Base-by-base conservation (phyloP, 352 stramenopile species). In the Pythium insidiosum region DNA sequence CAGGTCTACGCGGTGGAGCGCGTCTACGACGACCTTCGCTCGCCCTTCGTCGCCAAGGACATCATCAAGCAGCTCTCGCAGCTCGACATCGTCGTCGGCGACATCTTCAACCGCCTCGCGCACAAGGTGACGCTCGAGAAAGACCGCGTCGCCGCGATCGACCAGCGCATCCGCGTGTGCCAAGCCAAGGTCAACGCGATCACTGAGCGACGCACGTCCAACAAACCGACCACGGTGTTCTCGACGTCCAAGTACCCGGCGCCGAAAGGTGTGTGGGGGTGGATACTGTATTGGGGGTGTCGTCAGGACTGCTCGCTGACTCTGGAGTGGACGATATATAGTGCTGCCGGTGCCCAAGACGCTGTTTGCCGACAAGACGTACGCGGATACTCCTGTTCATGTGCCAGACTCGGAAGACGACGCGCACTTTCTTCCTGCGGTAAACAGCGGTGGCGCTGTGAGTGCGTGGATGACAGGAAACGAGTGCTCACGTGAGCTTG, bases 201-300 rank as follows among this genome's bases (percentile, higher is more conserved):
- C 50, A 84, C 76, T 44, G 76, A 79, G 34, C 78, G 81, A 19
- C 73, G 78, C 43, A 75, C 73, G 9, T 87, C 69, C 40, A 93
- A 87, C 61, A 93, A 91, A 42, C 77, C 81, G 31, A 93, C 81
- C 25, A 93, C 81, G 7, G 76, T 93, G n/a, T 93, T 91, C 59
- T 91, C 78, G 20, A 93, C 81, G 21, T 88, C 81, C 47, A 89
- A 87, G 53, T 93, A 89, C 55, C 81, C 81, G 9, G 78, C 81
- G 4, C 81, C 81, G 10, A 81, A 84, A 57, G 34, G 34, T 39
- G 16, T 7, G 34, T 11, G 28, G n/a, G n/a, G n/a, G n/a, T n/a
- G n/a, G n/a, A n/a, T n/a, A n/a, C n/a, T n/a, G n/a, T n/a, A n/a
- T n/a, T n/a, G n/a, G n/a, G n/a, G n/a, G n/a, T n/a, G n/a, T n/a